Conservation (phyloP, 306 rosid species). For the Quercus variabilis region DNA sequence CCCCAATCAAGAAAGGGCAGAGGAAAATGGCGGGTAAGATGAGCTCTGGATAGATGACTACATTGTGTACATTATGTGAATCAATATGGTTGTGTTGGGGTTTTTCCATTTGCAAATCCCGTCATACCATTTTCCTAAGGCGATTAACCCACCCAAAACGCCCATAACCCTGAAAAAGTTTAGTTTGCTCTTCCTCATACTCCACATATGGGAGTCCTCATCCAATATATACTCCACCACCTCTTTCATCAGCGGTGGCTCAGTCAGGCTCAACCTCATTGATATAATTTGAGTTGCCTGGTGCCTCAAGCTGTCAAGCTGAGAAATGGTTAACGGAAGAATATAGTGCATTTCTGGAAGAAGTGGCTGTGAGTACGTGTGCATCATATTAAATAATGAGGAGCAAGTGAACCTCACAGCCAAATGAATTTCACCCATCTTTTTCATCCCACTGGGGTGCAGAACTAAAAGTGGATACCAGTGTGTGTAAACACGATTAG, state of each 20-base stretch:
- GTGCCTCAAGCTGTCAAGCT: slow-evolving; percentile 4
- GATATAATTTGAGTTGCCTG: background rate
- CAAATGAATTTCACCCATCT: slow-evolving; percentile 29
- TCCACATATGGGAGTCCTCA: slow-evolving; percentile 26
- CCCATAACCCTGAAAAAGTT: slow-evolving; percentile 28
- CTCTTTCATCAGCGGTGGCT: slow-evolving; percentile 24
- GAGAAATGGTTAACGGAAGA: background rate
- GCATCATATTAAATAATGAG: background rate
- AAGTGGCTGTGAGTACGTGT: slow-evolving; percentile 5
- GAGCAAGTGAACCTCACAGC: slow-evolving; percentile 24
- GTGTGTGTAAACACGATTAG: slow-evolving; percentile 15
- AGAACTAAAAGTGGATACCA: slow-evolving; percentile 15
- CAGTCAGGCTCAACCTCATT: slow-evolving; percentile 6
- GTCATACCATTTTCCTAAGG: slow-evolving; percentile 8
- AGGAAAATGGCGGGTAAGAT: slow-evolving; percentile 9
- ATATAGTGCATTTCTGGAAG: slow-evolving; percentile 13
- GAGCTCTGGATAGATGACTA: slow-evolving; percentile 10
- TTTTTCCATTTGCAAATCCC: slow-evolving; percentile 26
- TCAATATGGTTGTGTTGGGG: background rate
- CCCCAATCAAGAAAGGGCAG: background rate
- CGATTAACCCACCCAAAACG: slow-evolving; percentile 4
- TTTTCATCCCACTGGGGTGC: slow-evolving; percentile 14
- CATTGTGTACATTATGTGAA: background rate
- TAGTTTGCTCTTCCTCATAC: slow-evolving; percentile 31
- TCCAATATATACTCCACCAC: slow-evolving; percentile 31